Evolutionary conservation across 176 grass and related monocot genomes (phyloP).

Genomic region (Musa acuminata): DNA sequence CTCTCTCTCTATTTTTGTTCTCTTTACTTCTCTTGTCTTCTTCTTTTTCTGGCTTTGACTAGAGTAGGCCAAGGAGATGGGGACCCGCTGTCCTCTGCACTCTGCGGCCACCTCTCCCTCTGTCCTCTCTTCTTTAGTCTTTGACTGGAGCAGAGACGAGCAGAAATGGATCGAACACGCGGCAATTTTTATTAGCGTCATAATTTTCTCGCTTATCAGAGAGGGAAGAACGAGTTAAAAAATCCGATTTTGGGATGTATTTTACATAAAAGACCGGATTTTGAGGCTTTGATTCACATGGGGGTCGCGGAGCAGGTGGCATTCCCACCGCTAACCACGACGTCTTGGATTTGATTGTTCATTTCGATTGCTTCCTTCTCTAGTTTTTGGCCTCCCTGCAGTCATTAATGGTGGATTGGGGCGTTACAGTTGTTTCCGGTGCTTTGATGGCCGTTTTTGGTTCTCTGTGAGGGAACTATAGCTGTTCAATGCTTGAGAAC

Average conservation of each 20-base stretch:
- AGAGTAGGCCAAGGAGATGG: background rate
- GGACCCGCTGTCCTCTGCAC: background rate
- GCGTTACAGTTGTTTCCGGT: background rate
- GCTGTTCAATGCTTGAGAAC: no score
- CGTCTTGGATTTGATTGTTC: background rate
- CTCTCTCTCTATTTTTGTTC: no score
- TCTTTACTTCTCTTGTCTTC: no score
- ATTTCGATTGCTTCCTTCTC: background rate
- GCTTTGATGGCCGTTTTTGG: background rate
- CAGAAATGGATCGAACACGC: background rate
- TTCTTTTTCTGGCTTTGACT: no score
- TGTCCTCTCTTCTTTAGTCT: background rate
- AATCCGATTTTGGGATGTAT: background rate
- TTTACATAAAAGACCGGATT: background rate
- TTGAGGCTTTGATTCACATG: slow-evolving; percentile 1
- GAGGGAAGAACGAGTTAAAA: background rate
- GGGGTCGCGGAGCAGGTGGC: background rate
- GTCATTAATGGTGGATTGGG: slow-evolving; percentile 4
- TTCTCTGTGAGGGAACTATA: background rate
- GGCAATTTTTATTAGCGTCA: no score
- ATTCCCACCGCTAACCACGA: background rate
- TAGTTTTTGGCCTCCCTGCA: background rate
- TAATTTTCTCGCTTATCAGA: background rate
- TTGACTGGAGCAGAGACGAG: background rate
- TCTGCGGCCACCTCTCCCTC: background rate